Percentiles rank a stretch among this genome's conserved stretches.
Conservation (phyloP, 495 filamentous ascomycete species). For the Neurospora africana region DNA sequence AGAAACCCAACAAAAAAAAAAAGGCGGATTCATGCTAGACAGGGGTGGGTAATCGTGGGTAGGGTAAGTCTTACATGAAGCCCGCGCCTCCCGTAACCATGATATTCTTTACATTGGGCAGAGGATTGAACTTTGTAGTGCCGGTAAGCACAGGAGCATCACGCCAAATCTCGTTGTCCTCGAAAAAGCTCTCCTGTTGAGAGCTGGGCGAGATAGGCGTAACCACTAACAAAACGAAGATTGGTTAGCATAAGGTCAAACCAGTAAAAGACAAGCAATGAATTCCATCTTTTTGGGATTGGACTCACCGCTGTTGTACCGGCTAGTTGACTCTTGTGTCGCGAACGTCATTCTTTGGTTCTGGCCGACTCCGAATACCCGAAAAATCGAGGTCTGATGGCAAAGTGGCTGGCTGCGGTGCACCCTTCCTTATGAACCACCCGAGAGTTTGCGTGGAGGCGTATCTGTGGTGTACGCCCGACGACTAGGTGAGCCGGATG, state of each 20-base stretch:
- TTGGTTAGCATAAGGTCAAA: not conserved
- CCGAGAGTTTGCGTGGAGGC: not conserved
- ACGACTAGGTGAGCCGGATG: not conserved
- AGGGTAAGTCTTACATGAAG: slow-evolving; percentile 47
- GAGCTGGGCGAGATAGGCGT: not conserved
- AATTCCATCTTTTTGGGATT: not conserved
- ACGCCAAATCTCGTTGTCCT: slow-evolving; percentile 49
- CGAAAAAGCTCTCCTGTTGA: slow-evolving; percentile 30
- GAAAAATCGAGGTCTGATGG: not conserved
- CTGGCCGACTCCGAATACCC: not conserved
- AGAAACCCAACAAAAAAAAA: not conserved
- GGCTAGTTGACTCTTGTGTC: not conserved
- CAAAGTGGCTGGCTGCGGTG: not conserved
- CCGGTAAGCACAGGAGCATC: slow-evolving; percentile 55
- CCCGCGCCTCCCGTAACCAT: slow-evolving; percentile 64
- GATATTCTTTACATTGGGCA: slow-evolving; percentile 55
- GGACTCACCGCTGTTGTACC: not conserved
- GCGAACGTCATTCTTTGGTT: not conserved
- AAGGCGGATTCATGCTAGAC: not conserved
- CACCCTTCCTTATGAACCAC: not conserved
- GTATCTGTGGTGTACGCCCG: not conserved
- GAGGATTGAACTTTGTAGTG: slow-evolving; percentile 51
- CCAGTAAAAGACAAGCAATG: not conserved
- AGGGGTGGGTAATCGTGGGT: slow-evolving; percentile 3
- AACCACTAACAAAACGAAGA: not conserved